Evolutionary conservation across 495 filamentous ascomycete genomes (phyloP).

Genomic region (Cenococcum geophilum): DNA sequence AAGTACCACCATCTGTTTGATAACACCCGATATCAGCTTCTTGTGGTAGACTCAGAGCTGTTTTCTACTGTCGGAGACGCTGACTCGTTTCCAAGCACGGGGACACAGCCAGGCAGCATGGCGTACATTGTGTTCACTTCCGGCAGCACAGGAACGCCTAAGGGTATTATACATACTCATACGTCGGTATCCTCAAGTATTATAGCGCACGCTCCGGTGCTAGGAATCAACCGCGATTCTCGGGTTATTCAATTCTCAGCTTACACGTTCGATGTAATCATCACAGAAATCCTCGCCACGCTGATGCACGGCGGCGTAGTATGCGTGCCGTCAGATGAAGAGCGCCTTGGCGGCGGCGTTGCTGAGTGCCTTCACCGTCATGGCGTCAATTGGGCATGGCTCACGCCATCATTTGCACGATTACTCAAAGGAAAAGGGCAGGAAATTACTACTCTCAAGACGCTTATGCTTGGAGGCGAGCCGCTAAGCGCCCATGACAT

Average conservation of each 20-base stretch:
- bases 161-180: conserved; percentile 39
- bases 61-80: too few relatives aligned
- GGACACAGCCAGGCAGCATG: too few relatives aligned
- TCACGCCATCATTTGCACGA: conserved; percentile 51
- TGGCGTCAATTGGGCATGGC: conserved; percentile 42
- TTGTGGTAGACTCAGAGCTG: too few relatives aligned
- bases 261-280: conserved; percentile 40
- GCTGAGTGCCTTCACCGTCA: conserved; percentile 35
- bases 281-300: conserved; percentile 42
- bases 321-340: conserved; percentile 39
- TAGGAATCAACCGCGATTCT: conserved; percentile 25
- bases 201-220: conserved; percentile 11
- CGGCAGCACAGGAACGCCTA: conserved; percentile 38
- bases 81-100: too few relatives aligned
- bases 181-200: conserved; percentile 29
- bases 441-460: conserved; percentile 38
- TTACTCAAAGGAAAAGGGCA: conserved; percentile 25
- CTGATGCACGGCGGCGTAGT: conserved; percentile 41
- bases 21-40: background rate
- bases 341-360: conserved; percentile 46
- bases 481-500: conserved; percentile 42
- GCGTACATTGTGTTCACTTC: conserved; percentile 57
- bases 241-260: conserved; percentile 46
- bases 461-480: conserved; percentile 41
- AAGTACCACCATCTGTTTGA: conserved; percentile 29